Conservation (phyloP, 805 yeast genomes). For the Pichia nanzhaoensis region DNA sequence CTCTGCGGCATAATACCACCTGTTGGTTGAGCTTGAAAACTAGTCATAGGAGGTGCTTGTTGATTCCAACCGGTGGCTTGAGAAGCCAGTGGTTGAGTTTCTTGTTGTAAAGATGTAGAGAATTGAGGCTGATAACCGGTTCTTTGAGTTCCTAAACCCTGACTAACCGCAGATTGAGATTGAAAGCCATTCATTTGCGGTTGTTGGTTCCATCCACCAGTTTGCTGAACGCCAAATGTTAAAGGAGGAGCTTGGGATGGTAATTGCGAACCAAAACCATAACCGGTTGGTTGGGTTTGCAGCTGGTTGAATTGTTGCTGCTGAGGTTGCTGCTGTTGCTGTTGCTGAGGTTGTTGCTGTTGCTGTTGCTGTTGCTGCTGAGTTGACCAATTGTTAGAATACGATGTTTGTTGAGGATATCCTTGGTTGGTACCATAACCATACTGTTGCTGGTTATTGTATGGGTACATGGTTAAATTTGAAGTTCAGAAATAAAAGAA, state of each 20-base stretch:
- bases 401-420: slow-evolving; percentile 22
- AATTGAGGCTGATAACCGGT: slow-evolving; percentile 30
- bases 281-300: slow-evolving; percentile 37
- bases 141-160: slow-evolving; percentile 17
- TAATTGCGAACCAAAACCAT: slow-evolving; percentile 19
- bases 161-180: slow-evolving; percentile 22
- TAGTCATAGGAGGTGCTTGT: slow-evolving; percentile 20
- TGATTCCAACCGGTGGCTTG: slow-evolving; percentile 37
- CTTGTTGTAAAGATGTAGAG: slow-evolving; percentile 7
- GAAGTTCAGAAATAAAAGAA: too few species aligned
- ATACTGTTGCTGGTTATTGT: slow-evolving; percentile 19
- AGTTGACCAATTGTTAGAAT: slow-evolving; percentile 19
- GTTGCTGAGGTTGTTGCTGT: slow-evolving; percentile 11
- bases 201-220: slow-evolving; percentile 36
- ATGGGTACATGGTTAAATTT: background rate
- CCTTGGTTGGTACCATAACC: slow-evolving; percentile 12
- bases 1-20: slow-evolving; percentile 10
- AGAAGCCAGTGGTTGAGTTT: slow-evolving; percentile 16
- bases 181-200: slow-evolving; percentile 24
- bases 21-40: slow-evolving; percentile 21
- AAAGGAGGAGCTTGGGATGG: slow-evolving; percentile 12
- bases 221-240: slow-evolving; percentile 30
- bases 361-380: slow-evolving; percentile 6
- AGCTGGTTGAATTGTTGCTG: slow-evolving; percentile 23
- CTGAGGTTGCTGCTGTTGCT: slow-evolving; percentile 26